Evolutionary conservation across 2,329 filamentous ascomycete genomes (phyloP), one percentile per base, ranked within the genome.

Genomic region (Aspergillus tubingensis): DNA sequence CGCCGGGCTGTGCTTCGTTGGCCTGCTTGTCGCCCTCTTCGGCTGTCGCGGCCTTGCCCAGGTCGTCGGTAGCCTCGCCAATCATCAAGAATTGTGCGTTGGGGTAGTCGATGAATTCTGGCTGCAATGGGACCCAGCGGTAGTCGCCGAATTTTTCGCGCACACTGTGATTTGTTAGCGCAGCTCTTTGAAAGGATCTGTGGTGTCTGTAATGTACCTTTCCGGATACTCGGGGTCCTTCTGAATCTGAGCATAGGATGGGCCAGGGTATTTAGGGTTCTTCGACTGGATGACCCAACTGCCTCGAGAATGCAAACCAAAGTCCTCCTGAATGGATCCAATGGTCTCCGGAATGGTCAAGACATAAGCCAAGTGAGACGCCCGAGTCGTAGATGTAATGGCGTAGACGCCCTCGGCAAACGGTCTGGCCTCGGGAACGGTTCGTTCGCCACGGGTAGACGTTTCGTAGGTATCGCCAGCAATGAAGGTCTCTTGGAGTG

Each of bases 401-500:
- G 89, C 89, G 68, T 96, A 96, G 0, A 96, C 86, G 0, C 92
- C 93, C 73, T 96, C 92, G 0, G 88, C 92, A n/a, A 92, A 82
- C 0, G 91, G 90, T 0, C 85, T 88, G 1, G 90, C 88, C 1
- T 89, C 86, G 0, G 91, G 88, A 0, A 81, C 83, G 54, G 89
- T 86, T 11, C 90, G 85, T 13, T 84, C 85, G 1, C 91, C 91
- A 2, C 78, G 80, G 0, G 91, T 94, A 78, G 92, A 88, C 7
- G 92, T 96, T 54, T 86, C 82, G 72, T 96, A 93, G 10, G 90
- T 86, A 1, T 79, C 81, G 0, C 85, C 84, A 1, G 82, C 74
- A 64, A 95, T 81, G 74, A 96, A 92, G 5, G 84, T 83, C 3
- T 90, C 86, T 69, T 88, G 89, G n/a, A 96, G 80, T 6, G 89